Evolutionary conservation across 768 basidiomycete genomes (phyloP).

Genomic region (Panaeolus cyanescens): DNA sequence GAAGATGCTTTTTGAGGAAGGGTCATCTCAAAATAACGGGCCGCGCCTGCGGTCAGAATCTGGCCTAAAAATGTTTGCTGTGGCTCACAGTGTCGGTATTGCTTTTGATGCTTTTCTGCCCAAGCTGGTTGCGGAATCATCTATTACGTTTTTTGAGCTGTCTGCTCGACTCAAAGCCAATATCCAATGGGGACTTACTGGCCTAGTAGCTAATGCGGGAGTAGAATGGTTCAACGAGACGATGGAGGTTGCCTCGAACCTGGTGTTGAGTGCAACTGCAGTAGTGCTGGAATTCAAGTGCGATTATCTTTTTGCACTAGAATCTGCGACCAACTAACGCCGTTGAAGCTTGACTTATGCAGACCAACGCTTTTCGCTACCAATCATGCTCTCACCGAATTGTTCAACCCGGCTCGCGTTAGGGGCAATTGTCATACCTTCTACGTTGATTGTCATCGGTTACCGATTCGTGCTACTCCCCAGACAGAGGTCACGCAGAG

Average conservation of each 20-base stretch:
- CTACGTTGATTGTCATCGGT: slow-evolving; percentile 49
- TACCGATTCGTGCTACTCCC: slow-evolving; percentile 64
- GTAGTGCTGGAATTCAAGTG: slow-evolving; percentile 61
- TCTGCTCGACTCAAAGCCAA: slow-evolving; percentile 52
- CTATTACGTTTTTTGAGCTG: slow-evolving; percentile 55
- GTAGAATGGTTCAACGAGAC: slow-evolving; percentile 46
- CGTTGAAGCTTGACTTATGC: slow-evolving; percentile 50
- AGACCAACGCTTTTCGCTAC: slow-evolving; percentile 58
- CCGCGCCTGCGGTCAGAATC: slow-evolving; percentile 44
- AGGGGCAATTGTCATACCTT: slow-evolving; percentile 55
- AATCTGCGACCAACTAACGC: slow-evolving; percentile 14
- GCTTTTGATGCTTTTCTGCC: slow-evolving; percentile 49
- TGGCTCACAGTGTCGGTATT: slow-evolving; percentile 51
- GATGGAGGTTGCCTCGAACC: slow-evolving; percentile 42
- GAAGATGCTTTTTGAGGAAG: slow-evolving; percentile 24
- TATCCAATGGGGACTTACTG: slow-evolving; percentile 49
- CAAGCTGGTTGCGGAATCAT: slow-evolving; percentile 51
- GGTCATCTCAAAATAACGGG: slow-evolving; percentile 5
- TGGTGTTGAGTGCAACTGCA: slow-evolving; percentile 46
- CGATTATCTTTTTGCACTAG: slow-evolving; percentile 25
- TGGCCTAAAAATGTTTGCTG: slow-evolving; percentile 49
- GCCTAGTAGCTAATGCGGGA: slow-evolving; percentile 39
- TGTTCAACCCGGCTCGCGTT: slow-evolving; percentile 47
- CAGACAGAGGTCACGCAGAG: slow-evolving; percentile 51
- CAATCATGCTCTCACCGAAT: slow-evolving; percentile 57